Conservation (phyloP, 305 asterid species). For the Stenogyne calaminthoides region DNA sequence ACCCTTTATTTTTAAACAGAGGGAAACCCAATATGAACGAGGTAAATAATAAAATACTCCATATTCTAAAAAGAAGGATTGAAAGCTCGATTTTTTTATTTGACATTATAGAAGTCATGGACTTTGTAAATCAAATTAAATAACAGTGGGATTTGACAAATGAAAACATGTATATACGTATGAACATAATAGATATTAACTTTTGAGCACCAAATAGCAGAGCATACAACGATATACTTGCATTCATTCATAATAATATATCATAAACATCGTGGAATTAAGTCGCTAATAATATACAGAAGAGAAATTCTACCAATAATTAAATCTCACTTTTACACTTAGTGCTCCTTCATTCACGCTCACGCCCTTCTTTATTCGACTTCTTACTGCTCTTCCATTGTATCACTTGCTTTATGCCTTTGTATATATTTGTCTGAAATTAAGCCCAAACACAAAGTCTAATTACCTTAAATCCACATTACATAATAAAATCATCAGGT, state of each 20-base stretch:
- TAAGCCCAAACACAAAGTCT: not conserved
- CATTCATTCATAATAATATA: not conserved
- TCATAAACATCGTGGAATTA: not conserved
- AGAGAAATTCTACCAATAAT: not conserved
- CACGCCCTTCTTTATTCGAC: slow-evolving; percentile 32
- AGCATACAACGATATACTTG: not conserved
- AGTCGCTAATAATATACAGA: not conserved
- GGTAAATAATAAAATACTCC: not conserved
- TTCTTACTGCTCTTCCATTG: slow-evolving; percentile 57
- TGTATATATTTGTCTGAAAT: slow-evolving; percentile 50
- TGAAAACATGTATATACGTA: not conserved
- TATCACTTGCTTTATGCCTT: slow-evolving; percentile 60
- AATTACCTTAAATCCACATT: not conserved
- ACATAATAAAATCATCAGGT: not conserved
- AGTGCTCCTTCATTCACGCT: not conserved
- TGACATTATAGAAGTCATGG: not conserved
- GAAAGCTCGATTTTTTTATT: not conserved
- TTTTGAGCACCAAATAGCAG: not conserved
- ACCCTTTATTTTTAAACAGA: not conserved
- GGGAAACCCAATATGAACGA: not conserved
- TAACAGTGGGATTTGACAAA: not conserved
- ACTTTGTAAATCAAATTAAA: not conserved
- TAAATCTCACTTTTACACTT: not conserved
- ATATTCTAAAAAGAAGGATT: not conserved
- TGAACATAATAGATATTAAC: not conserved